Base-by-base conservation (phyloP, 164 flowering plant species). In the Amborella trichopoda region DNA sequence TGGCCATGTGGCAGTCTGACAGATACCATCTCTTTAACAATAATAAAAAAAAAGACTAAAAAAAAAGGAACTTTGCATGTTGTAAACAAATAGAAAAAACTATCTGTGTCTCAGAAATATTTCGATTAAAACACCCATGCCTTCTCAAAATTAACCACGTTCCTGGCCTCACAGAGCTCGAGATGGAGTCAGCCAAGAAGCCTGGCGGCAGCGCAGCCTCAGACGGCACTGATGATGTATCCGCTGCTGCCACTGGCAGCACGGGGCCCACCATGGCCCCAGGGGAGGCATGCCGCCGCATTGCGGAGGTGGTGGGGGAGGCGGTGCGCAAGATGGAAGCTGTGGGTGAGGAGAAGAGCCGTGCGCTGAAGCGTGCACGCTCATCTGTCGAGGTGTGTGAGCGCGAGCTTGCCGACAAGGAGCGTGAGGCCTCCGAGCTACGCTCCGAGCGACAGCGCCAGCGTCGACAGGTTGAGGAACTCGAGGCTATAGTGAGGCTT, bases 261-360 rank as follows among this genome's bases (percentile, higher is more conserved):
- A 67, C 66, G 56, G 84, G 83, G 13, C 60, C 80, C 43, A 58
- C 74, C 40, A 71, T 84, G 48, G 94, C 99, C 8, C 99, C 99
- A 10, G 94, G 77, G 53, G 96, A 91, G 43, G 95, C 99, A 17
- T 87, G 95, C 68, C 78, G 73, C 60, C 68, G 75, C 23, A 91
- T 87, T 44, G 81, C 88, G 17, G 99, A 91, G 4, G 96, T 91
- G 30, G 99, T 91, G 40, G 86, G 82, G 50, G 99, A 87, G 68
- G 89, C 96, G 13, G 73, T 91, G 47, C 72, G 76, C 48, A 91
- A 91, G 56, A 87, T 91, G 95, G 99, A 87, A 65, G 72, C 76
- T 77, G 96, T 91, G 28, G 95, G 89, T 8, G 90, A 91, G 23
- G 99, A 84, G 68, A 91, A 91, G 69, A 56, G 72, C 79, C 70